A percentile compares a stretch with the other conserved stretches of the same genome.
Evolutionary conservation across 2,329 filamentous ascomycete genomes (phyloP).

Genomic region (Epichloe festucae): DNA sequence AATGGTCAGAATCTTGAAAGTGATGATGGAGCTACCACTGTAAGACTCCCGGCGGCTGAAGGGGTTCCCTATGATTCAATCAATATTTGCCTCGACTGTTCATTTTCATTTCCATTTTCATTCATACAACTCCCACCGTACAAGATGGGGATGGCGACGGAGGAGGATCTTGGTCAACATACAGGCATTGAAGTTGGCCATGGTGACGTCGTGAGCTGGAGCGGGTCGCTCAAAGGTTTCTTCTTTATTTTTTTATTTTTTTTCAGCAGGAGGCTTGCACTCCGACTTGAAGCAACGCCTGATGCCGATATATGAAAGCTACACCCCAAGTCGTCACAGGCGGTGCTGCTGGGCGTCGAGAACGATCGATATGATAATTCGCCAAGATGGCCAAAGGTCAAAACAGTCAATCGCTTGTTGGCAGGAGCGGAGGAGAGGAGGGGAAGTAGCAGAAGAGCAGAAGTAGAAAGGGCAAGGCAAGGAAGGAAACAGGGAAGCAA

Average conservation of each 20-base stretch:
- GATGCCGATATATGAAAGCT: neutral
- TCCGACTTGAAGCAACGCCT: neutral
- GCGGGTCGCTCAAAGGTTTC: neutral
- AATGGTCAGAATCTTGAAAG: conserved; percentile 65
- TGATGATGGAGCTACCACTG: conserved; percentile 44
- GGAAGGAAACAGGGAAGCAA: neutral
- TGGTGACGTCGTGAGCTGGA: conserved; percentile 1
- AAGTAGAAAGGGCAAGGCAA: neutral
- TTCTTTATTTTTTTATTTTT: neutral
- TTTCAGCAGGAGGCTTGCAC: neutral
- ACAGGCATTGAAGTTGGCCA: conserved; percentile 9
- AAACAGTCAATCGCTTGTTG: neutral
- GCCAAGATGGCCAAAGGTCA: too few relatives aligned
- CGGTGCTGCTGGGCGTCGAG: neutral
- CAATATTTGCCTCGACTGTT: neutral
- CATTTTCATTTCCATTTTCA: too few relatives aligned
- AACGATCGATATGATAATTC: neutral
- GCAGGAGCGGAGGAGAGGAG: neutral
- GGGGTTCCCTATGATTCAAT: conserved; percentile 50
- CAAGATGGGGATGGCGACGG: too few relatives aligned
- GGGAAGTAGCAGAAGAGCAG: neutral
- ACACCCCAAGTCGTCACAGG: neutral
- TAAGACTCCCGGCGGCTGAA: conserved; percentile 61
- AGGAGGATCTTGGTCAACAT: neutral
- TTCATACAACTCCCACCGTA: too few relatives aligned